These are phyloP conservation scores for Protea cynaroides DNA, from an alignment of 164 flowering plant species.

Conservation along the genomic window DNA sequence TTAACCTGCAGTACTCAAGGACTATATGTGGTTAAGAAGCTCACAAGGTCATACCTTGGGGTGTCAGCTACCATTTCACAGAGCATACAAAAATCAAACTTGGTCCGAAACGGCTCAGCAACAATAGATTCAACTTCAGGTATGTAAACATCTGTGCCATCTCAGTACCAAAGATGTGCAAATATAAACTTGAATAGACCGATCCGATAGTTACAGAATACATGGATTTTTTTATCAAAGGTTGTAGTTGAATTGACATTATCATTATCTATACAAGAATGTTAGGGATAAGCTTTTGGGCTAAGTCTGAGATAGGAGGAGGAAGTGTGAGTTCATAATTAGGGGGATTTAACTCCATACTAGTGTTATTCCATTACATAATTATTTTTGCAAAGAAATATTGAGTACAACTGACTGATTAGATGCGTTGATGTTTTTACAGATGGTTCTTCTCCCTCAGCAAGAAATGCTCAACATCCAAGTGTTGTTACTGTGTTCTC, in stretches of 20 bases:
- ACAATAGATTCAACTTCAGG: conserved; percentile 14
- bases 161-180: not conserved
- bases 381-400: too few species aligned
- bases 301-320: too few species aligned
- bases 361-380: too few species aligned
- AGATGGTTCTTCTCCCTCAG: conserved; percentile 10
- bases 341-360: too few species aligned
- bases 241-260: too few species aligned
- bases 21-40: conserved; percentile 19
- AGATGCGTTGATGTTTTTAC: conserved; percentile 2
- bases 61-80: conserved; percentile 24
- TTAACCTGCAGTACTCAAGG: conserved; percentile 26
- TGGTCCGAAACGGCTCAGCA: conserved; percentile 4
- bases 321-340: too few species aligned
- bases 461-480: conserved; percentile 1
- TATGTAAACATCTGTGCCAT: conserved; percentile 1
- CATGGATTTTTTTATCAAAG: too few species aligned
- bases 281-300: too few species aligned
- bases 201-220: too few species aligned
- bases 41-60: conserved; percentile 31
- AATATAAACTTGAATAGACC: not conserved
- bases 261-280: too few species aligned
- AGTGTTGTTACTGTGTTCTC: conserved; percentile 1
- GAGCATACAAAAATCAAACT: conserved; percentile 16
- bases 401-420: not conserved